Base-by-base conservation (phyloP, 805 yeast species). In the Saccharomycopsis schoenii region DNA sequence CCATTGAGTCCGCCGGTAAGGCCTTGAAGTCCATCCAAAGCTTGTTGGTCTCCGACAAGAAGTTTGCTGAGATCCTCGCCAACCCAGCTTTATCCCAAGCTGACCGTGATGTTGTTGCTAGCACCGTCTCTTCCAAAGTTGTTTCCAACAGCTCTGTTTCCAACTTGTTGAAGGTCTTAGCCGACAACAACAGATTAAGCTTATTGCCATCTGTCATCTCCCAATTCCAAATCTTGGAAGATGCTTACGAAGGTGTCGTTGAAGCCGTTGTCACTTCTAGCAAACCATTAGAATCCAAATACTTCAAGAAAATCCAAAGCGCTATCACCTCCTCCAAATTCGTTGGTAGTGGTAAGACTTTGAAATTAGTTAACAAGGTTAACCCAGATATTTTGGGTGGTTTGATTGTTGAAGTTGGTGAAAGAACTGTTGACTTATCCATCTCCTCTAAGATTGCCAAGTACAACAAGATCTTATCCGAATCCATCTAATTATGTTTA, bases 301-400 rank as follows among this genome's bases (percentile, higher is more conserved):
- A 83, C 70, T 80, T 94, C 72, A 80, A 78, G 73, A 89, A 88
- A 78, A 80, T 94, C 71, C 87, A 88, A 75, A 73, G 86, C 67
- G 84, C 97, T 64, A 82, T 94, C 70, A 74, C 86, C 66, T 83
- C 80, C 73, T 91, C 97, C 57, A 76, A 81, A 68, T 87, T 84
- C 71, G 96, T 93, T 65, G 97, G 96, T 68, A 75, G 79, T 61
- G 93, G 89, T 70, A 88, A 92, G 82, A 83, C 93, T 69, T 83
- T 94, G 75, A 86, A 87, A 80, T 79, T 94, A 69, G 77, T 83
- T 68, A 93, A 91, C 81, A 80, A 80, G 66, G 88, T 93, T 65
- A 85, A 90, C 79, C 89, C 97, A 66, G 94, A 88, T 67, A 89
- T 94, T 73, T 81, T 89, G 74, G 99, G 99, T 72, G 99, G 99